Evolutionary conservation across 257 asterid species (phyloP).

Genomic region (Ballota nigra): DNA sequence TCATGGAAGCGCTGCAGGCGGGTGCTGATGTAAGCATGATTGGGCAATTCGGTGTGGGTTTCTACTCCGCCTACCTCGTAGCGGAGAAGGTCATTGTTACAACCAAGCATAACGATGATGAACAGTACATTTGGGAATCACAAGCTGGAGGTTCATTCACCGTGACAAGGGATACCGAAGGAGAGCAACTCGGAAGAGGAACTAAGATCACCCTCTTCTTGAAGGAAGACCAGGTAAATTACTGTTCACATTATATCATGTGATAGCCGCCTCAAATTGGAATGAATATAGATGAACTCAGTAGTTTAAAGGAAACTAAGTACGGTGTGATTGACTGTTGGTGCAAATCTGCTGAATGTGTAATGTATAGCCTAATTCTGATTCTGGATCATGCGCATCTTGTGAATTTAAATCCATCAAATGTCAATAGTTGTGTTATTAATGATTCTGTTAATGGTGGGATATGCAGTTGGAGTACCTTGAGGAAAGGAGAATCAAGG

Average conservation of each 20-base stretch:
- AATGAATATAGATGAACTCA: too few species aligned
- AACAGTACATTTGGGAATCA: conserved; percentile 79
- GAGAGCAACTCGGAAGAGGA: conserved; percentile 77
- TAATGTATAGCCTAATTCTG: background rate
- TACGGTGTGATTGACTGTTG: too few species aligned
- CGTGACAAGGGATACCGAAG: conserved; percentile 62
- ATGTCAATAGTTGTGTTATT: background rate
- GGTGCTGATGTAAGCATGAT: conserved; percentile 97
- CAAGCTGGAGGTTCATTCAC: conserved; percentile 85
- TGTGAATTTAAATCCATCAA: background rate
- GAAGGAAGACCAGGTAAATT: conserved; percentile 75
- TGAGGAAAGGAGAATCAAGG: conserved; percentile 77
- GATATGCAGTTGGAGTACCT: conserved; percentile 58
- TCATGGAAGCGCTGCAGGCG: conserved; percentile 82
- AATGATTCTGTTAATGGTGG: background rate
- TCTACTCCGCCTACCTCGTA: conserved; percentile 78
- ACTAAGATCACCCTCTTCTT: conserved; percentile 75
- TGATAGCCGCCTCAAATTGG: too few species aligned
- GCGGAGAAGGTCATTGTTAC: conserved; percentile 77
- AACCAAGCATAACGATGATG: conserved; percentile 75
- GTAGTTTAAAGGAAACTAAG: too few species aligned
- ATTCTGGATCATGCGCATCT: background rate
- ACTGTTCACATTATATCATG: too few species aligned
- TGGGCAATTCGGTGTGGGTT: conserved; percentile 84
- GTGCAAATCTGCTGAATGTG: background rate